Evolutionary conservation across 2,329 filamentous ascomycete genomes (phyloP).

Genomic region (Akanthomyces lecanii): DNA sequence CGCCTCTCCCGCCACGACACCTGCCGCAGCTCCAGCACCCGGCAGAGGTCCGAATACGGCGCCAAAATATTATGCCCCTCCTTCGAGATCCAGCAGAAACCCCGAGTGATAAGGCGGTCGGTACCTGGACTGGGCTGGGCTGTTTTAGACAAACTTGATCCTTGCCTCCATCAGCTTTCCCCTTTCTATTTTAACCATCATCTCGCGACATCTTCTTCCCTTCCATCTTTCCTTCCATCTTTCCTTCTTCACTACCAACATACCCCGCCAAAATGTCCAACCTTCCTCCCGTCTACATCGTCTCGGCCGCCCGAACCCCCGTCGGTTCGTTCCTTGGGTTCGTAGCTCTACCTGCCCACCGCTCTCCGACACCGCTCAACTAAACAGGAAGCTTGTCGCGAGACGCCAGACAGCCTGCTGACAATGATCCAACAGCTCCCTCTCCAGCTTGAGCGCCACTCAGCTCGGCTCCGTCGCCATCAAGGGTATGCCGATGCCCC

Average conservation of each 20-base stretch:
- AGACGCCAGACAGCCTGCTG: background rate
- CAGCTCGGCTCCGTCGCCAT: constrained; percentile 90
- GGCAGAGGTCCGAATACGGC: constrained; percentile 18
- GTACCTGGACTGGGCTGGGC: constrained; percentile 1
- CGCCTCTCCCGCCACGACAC: background rate
- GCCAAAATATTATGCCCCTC: constrained; percentile 14
- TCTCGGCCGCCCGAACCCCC: constrained; percentile 85
- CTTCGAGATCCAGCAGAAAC: background rate
- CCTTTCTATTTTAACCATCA: constrained; percentile 12
- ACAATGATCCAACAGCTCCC: constrained; percentile 55
- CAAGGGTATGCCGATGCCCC: constrained; percentile 59
- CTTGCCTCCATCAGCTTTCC: constrained; percentile 1
- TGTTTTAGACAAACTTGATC: constrained; percentile 1
- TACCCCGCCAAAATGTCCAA: constrained; percentile 60
- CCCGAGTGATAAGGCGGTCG: constrained; percentile 15
- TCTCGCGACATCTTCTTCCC: background rate
- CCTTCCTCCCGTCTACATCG: constrained; percentile 89
- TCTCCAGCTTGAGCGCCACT: constrained; percentile 79
- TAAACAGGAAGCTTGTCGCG: background rate
- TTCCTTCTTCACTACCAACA: constrained; percentile 14
- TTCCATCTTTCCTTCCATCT: constrained; percentile 6
- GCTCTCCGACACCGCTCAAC: constrained; percentile 4
- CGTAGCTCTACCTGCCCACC: constrained; percentile 19
- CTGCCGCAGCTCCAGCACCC: background rate
- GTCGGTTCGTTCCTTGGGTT: constrained; percentile 93